Percentiles rank a stretch among this genome's conserved stretches.
Conservation (phyloP, 139 green algal species). For the Spirogloea muscicola region DNA sequence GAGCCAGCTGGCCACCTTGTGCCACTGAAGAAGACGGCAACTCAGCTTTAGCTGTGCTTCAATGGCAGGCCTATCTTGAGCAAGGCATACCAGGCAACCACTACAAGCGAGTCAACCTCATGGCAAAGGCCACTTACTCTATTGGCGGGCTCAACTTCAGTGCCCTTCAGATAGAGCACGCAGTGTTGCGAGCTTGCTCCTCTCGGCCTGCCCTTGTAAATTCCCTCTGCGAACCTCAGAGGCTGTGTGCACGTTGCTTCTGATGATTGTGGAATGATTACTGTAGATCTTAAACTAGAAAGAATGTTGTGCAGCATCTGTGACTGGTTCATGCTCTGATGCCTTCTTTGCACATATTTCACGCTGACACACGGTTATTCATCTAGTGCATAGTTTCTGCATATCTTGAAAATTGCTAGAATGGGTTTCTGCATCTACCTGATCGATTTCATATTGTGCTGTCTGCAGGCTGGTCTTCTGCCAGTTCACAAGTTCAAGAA, state of each 20-base stretch:
- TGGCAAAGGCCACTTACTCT: constrained; percentile 27
- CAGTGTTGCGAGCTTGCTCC: constrained; percentile 5
- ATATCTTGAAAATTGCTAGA: too few relatives aligned
- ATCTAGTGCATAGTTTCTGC: too few relatives aligned
- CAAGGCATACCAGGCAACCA: constrained; percentile 17
- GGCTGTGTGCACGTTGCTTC: too few relatives aligned
- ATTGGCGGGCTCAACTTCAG: constrained; percentile 27
- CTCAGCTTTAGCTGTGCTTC: background rate
- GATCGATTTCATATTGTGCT: background rate
- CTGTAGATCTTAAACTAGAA: too few relatives aligned
- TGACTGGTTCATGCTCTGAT: too few relatives aligned
- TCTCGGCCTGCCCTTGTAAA: constrained; percentile 16
- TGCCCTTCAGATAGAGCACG: constrained; percentile 24
- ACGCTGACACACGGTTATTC: too few relatives aligned
- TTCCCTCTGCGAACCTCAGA: too few relatives aligned
- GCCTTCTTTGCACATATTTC: too few relatives aligned
- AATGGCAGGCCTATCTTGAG: constrained; percentile 25
- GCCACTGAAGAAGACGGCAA: too few relatives aligned
- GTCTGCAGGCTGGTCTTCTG: constrained; percentile 20
- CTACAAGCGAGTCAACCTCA: constrained; percentile 40
- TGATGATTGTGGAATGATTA: too few relatives aligned
- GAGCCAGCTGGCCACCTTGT: too few relatives aligned
- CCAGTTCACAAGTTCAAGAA: constrained; percentile 21
- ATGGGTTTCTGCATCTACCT: constrained; percentile 3
- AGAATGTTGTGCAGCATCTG: too few relatives aligned